phyloP scores from a whole-genome alignment of 192 early-diverging fungal species.

The Coemansia sp. region DNA sequence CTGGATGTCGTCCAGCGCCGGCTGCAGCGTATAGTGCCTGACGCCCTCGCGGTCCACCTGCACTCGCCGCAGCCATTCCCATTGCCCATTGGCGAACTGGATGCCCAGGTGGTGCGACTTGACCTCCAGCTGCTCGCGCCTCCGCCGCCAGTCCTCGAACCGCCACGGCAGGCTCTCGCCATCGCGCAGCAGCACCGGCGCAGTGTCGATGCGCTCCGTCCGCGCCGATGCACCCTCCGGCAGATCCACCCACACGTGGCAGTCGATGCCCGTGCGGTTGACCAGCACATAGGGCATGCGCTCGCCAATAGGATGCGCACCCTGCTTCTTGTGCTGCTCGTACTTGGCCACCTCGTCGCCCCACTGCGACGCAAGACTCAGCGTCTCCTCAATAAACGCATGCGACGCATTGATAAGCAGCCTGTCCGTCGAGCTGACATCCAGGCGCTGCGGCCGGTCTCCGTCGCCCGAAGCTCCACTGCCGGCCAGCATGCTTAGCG shows the following conservation, averaged over 20 bases:
- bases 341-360: constrained; percentile 43
- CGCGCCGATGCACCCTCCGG: constrained; percentile 34
- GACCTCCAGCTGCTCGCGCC: constrained; percentile 73
- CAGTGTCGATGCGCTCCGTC: constrained; percentile 60
- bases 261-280: constrained; percentile 89
- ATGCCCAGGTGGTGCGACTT: constrained; percentile 79
- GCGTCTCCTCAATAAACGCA: constrained; percentile 69
- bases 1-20: constrained; percentile 71
- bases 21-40: constrained; percentile 77
- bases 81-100: constrained; percentile 79
- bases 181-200: constrained; percentile 66
- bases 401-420: constrained; percentile 89
- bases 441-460: constrained; percentile 52
- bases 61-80: constrained; percentile 91
- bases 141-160: constrained; percentile 95
- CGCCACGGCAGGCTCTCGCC: constrained; percentile 83
- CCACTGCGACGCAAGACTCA: constrained; percentile 60
- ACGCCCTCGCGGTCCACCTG: constrained; percentile 88
- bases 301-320: constrained; percentile 31
- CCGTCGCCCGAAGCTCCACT: constrained; percentile 8
- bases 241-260: constrained; percentile 85
- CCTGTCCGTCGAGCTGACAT: constrained; percentile 67
- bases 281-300: constrained; percentile 79
- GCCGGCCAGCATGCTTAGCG: constrained; percentile 49
- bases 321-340: constrained; percentile 21